Evolutionary conservation across 2,329 filamentous ascomycete species (phyloP).

Genomic region (Colletotrichum melonis): DNA sequence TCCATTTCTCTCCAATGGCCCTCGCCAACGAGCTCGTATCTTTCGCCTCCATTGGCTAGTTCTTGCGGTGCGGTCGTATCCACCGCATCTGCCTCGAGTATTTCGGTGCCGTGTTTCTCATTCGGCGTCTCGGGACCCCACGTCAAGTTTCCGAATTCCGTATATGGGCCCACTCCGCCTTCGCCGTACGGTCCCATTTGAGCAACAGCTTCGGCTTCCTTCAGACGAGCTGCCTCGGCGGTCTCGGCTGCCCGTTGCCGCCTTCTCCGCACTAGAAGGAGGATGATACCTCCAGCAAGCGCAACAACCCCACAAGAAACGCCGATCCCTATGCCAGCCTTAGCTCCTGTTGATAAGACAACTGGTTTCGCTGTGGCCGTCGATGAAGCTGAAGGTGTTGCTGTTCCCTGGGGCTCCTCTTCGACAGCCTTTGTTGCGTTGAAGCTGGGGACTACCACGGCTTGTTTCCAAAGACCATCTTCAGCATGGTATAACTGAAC

Average conservation of each 20-base stretch:
- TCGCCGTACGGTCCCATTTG: slow-evolving; percentile 40
- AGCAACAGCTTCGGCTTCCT: slow-evolving; percentile 42
- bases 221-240: slow-evolving; percentile 24
- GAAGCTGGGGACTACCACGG: slow-evolving; percentile 40
- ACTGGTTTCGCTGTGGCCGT: slow-evolving; percentile 45
- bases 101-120: slow-evolving; percentile 13
- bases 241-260: slow-evolving; percentile 46
- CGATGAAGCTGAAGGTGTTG: slow-evolving; percentile 40
- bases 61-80: slow-evolving; percentile 39
- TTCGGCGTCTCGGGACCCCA: slow-evolving; percentile 20
- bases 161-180: slow-evolving; percentile 38
- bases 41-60: slow-evolving; percentile 39
- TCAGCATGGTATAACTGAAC: slow-evolving; percentile 46
- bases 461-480: slow-evolving; percentile 43
- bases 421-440: slow-evolving; percentile 38
- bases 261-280: slow-evolving; percentile 57
- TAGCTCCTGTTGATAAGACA: slow-evolving; percentile 59
- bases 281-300: slow-evolving; percentile 56
- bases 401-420: slow-evolving; percentile 2
- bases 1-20: slow-evolving; percentile 41
- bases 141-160: slow-evolving; percentile 1
- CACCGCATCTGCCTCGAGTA: slow-evolving; percentile 38
- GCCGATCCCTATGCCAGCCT: slow-evolving; percentile 68
- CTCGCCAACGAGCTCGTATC: slow-evolving; percentile 50
- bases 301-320: slow-evolving; percentile 56